Conservation (phyloP, 1,284 basidiomycete species). For the Ganoderma boninense region DNA sequence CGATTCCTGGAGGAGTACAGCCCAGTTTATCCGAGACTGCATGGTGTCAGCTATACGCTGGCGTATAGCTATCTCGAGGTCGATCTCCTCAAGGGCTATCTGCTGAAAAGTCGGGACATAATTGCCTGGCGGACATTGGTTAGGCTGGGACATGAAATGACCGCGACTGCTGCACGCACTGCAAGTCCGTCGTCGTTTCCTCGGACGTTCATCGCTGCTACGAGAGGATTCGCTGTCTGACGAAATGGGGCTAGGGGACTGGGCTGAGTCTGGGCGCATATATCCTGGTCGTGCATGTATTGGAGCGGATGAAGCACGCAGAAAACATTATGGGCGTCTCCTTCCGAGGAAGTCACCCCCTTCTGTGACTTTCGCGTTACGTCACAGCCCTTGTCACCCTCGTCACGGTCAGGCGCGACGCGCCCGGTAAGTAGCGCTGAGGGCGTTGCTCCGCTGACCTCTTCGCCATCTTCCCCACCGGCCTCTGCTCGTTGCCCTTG, state of each 20-base stretch:
- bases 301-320: neutral
- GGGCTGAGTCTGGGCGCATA: neutral
- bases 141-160: neutral
- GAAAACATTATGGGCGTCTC: neutral
- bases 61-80: constrained; percentile 70
- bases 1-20: constrained; percentile 61
- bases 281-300: neutral
- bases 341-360: neutral
- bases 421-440: neutral
- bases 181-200: constrained; percentile 9
- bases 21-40: constrained; percentile 74
- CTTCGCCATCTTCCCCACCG: neutral
- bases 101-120: constrained; percentile 32
- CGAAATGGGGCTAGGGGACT: neutral
- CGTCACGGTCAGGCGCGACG: neutral
- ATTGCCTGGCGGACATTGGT: constrained; percentile 9
- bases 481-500: neutral
- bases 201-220: constrained; percentile 5
- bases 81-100: constrained; percentile 58
- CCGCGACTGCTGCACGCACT: neutral
- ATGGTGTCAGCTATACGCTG: constrained; percentile 62
- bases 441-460: neutral
- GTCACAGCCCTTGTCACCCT: constrained; percentile 25
- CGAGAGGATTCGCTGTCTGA: neutral
- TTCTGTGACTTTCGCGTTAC: constrained; percentile 28